Base-by-base conservation (phyloP, 257 asterid species). In the Marsdenia floribunda region DNA sequence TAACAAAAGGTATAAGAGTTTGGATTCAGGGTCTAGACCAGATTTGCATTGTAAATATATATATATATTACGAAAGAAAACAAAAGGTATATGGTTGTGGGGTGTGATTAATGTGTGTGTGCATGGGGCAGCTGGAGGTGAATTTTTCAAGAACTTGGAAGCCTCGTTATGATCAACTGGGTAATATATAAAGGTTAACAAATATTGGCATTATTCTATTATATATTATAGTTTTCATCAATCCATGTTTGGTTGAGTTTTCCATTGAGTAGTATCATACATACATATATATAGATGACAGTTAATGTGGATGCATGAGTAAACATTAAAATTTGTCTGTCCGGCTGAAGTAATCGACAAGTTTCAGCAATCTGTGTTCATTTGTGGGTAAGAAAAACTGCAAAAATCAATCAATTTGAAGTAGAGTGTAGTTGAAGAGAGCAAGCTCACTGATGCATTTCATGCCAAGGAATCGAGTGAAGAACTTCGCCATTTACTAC, bases 61-160 rank as follows among this genome's bases (percentile, higher is more conserved):
- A 52, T 54, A 68, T 40, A 74, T 35, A 19, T 59, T 33, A 42
- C 18, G 14, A 33, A 37, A 78, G 80, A 55, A 24, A 21, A 60
- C 18, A 13, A 55, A 52, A 1, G 8, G 69, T 37, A 37, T 37
- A 4, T 37, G 40, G 4, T 3, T 38, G 42, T 38, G 42, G 42
- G 42, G 42, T 38, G 55, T 73, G 71, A 78, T 60, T 81, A 70
- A 76, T 71, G 58, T 15, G 19, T 77, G 79, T 21, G 77, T 76
- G 84, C 18, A 19, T 61, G 69, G 1, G 15, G 53, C 29, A 67
- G 71, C 71, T 86, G 86, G 87, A 50, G 61, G 88, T 89, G 98
- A 85, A 83, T 54, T 55, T 85, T 81, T 74, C 96, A 79, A 90
- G 96, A 85, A 26, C 70, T 50, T 37, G 66, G 80, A 69, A 40